These are phyloP conservation scores for Nitzschia putrida DNA, from an alignment of 108 stramenopile genomes.

Conservation along the genomic window DNA sequence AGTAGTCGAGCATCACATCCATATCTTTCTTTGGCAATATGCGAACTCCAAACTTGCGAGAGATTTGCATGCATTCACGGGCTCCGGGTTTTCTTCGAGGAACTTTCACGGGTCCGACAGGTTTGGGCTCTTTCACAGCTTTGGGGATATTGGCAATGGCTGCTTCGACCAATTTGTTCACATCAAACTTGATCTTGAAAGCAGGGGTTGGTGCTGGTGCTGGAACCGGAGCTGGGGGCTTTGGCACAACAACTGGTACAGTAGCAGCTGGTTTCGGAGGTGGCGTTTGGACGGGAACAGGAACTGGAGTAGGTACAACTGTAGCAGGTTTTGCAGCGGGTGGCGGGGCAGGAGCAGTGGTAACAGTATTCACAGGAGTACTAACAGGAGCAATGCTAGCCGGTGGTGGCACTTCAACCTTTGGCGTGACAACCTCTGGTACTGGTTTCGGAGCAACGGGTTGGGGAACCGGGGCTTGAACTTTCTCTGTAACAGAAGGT, in stretches of 20 bases:
- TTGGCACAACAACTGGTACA: neutral
- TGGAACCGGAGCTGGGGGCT: neutral
- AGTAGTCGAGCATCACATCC: conserved; percentile 80
- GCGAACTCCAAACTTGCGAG: conserved; percentile 62
- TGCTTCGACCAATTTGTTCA: conserved; percentile 21
- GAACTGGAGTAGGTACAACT: neutral
- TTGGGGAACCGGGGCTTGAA: neutral
- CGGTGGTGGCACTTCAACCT: neutral
- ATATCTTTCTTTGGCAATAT: conserved; percentile 75
- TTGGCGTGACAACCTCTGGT: neutral
- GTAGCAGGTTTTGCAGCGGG: conserved; percentile 1
- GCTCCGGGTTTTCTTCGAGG: conserved; percentile 88
- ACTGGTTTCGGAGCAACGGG: neutral
- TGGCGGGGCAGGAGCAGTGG: neutral
- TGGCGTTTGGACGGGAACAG: neutral
- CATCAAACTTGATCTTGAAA: conserved; percentile 16
- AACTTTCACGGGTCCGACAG: conserved; percentile 24
- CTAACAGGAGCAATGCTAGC: neutral
- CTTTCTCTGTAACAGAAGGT: neutral
- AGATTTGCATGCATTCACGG: conserved; percentile 87
- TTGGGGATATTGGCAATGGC: conserved; percentile 8
- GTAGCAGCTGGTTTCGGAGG: neutral
- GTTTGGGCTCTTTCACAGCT: neutral
- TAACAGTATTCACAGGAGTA: neutral
- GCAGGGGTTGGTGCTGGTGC: neutral